phyloP scores from a whole-genome alignment of 495 filamentous ascomycete species.

The Apiosordaria backusii region DNA sequence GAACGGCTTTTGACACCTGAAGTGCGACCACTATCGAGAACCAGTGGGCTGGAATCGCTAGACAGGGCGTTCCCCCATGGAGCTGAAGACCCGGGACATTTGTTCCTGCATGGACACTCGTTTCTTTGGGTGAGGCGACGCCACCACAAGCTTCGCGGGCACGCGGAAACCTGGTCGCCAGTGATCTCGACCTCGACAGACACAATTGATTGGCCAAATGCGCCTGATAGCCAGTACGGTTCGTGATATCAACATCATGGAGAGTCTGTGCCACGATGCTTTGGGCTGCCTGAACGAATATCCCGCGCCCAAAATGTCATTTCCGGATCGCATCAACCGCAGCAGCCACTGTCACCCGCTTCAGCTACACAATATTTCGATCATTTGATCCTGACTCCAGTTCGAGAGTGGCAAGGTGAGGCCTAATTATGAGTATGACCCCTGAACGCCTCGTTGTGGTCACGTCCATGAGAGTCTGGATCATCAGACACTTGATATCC shows the following conservation, averaged over 20 bases:
- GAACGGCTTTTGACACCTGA: background rate
- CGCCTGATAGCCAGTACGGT: background rate
- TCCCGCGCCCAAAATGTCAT: background rate
- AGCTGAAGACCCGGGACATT: background rate
- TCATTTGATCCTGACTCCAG: background rate
- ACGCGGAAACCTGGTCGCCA: background rate
- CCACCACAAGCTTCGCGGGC: background rate
- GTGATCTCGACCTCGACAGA: background rate
- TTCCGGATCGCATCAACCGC: background rate
- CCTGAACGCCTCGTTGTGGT: background rate
- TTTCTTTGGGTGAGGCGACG: background rate
- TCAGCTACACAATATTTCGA: background rate
- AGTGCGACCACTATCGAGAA: background rate
- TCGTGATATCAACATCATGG: background rate
- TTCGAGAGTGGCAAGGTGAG: background rate
- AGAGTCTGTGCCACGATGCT: background rate
- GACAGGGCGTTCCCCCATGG: background rate
- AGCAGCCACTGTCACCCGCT: conserved; percentile 1
- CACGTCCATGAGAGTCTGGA: background rate
- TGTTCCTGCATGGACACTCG: background rate
- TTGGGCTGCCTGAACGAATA: background rate
- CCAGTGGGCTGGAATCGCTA: background rate
- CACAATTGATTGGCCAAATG: background rate
- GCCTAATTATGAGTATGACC: background rate
- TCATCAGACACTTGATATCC: background rate